Evolutionary conservation across 345 rosid species (phyloP), one percentile per base, ranked within the genome.

Genomic region (Crucihimalaya himalaica): DNA sequence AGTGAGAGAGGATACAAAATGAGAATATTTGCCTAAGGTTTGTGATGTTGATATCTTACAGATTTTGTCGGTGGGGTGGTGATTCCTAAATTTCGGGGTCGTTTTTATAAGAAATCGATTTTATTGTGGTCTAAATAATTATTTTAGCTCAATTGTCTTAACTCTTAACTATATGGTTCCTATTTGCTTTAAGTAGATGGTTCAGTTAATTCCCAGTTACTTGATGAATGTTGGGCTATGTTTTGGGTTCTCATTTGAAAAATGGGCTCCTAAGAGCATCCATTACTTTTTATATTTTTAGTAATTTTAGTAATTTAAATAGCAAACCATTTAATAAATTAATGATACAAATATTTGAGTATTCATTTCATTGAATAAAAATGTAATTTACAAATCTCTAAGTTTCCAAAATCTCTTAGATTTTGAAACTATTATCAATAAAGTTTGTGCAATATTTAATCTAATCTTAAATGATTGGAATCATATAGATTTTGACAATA

Each of bases 11-110:
- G 18, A 6, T 59, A 47, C 8, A 50, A 48, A 58, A 20, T 19
- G 32, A 51, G 19, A 39, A 35, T 12, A 53, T 50, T 10, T 46
- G 66, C 45, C 15, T 27, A 29, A 51, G 39, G 13, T 35, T 47
- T 66, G 54, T 74, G 61, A 46, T 52, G 63, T 53, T 39, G 45
- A 71, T 19, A 63, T n/a, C 23, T 43, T 1, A 6, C 43, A 19
- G 40, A 8, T 42, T 67, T 42, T 67, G 2, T 20, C 2, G 21
- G 23, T 55, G 50, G 40, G 16, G 16, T 48, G n/a, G 29, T 27
- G 46, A 66, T 43, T 27, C 25, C 9, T 37, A 27, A 39, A 66
- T 39, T 58, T 67, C 6, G 14, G 37, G 60, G 39, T 73, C 63
- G 6, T 63, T 53, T 53, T 63, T 52, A 18, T 48, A 60, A 35